Evolutionary conservation across 305 asterid species (phyloP).

Genomic region (Fraxinus albicans): DNA sequence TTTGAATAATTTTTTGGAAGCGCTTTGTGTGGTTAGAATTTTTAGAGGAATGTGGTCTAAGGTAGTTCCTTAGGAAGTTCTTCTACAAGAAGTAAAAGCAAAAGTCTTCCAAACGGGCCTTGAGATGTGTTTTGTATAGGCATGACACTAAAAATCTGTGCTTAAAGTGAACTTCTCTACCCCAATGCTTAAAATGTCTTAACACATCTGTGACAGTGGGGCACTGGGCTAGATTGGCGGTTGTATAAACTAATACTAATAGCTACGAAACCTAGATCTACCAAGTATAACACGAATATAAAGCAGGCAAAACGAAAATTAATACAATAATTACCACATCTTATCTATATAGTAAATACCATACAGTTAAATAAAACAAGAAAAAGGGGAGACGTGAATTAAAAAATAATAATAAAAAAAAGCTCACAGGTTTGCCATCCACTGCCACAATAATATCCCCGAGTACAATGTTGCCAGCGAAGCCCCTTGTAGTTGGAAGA

Average conservation of each 20-base stretch:
- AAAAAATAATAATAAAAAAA: not conserved
- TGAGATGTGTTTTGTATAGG: not conserved
- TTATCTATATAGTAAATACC: not conserved
- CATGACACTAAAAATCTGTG: not conserved
- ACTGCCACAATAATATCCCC: constrained; percentile 89
- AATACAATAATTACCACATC: not conserved
- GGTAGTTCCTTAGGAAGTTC: not conserved
- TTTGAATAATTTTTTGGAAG: not conserved
- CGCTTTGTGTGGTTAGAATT: not conserved
- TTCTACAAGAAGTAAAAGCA: not conserved
- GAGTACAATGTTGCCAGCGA: constrained; percentile 88
- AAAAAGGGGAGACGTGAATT: not conserved
- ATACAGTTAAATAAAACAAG: not conserved
- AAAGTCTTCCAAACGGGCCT: not conserved
- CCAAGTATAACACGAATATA: not conserved
- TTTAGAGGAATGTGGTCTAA: not conserved
- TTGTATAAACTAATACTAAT: not conserved
- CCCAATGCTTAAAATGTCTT: not conserved
- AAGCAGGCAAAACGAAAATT: not conserved
- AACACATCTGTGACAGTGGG: not conserved
- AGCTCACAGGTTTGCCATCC: constrained; percentile 69
- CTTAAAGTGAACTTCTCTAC: not conserved
- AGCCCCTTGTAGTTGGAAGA: constrained; percentile 82
- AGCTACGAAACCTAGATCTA: not conserved
- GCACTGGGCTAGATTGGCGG: not conserved